Conservation (phyloP, 2,329 filamentous ascomycete genomes). For the Stachybotrys chlorohalonatus region DNA sequence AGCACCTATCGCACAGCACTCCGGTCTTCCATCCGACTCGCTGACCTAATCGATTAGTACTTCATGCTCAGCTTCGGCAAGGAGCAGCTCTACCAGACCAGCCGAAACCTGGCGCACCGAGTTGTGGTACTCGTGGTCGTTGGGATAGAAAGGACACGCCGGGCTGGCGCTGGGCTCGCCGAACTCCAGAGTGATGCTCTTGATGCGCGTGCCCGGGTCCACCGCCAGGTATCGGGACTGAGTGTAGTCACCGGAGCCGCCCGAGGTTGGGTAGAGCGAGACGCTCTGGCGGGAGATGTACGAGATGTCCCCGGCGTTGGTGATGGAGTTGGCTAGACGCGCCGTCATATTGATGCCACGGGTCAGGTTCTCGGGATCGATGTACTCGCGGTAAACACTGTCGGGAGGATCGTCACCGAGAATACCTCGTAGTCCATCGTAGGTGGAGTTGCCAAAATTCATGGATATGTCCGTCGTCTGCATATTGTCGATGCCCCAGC, state of each 20-base stretch:
- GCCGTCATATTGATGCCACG: slow-evolving; percentile 20
- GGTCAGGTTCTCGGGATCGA: slow-evolving; percentile 23
- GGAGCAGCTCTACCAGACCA: slow-evolving; percentile 38
- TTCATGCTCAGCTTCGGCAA: slow-evolving; percentile 10
- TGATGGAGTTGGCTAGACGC: slow-evolving; percentile 30
- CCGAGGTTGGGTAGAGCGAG: slow-evolving; percentile 35
- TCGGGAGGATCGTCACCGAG: slow-evolving; percentile 24
- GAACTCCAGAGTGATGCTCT: slow-evolving; percentile 38
- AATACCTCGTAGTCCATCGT: slow-evolving; percentile 40
- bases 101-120: slow-evolving; percentile 35
- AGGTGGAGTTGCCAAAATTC: slow-evolving; percentile 44
- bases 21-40: too few species aligned
- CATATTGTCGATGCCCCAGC: slow-evolving; percentile 47
- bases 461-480: slow-evolving; percentile 34
- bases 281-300: slow-evolving; percentile 30
- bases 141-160: slow-evolving; percentile 36
- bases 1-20: too few species aligned
- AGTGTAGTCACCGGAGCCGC: slow-evolving; percentile 36
- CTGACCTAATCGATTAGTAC: too few species aligned
- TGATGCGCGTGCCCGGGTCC: slow-evolving; percentile 23
- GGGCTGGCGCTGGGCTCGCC: slow-evolving; percentile 17
- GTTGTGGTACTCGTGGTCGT: slow-evolving; percentile 28
- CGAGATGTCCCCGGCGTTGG: slow-evolving; percentile 22
- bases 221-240: slow-evolving; percentile 31
- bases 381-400: slow-evolving; percentile 35